Conservation (phyloP, 2,329 filamentous ascomycete genomes). For the Xylariales sp. region DNA sequence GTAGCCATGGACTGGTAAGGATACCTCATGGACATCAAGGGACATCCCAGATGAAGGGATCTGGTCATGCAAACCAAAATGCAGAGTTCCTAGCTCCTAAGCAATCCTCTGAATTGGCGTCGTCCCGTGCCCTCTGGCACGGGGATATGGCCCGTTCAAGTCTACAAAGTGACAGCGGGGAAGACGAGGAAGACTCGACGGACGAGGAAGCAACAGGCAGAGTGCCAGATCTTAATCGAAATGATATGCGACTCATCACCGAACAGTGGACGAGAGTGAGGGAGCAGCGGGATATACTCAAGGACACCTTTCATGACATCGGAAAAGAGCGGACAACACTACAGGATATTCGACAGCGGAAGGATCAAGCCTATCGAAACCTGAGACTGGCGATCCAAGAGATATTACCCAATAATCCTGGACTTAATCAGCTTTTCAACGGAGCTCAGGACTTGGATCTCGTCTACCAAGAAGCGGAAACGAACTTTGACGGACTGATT, state of each 20-base stretch:
- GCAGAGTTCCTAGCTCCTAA: too few species aligned
- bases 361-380: constrained; percentile 19
- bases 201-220: neutral
- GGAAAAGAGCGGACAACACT: constrained; percentile 14
- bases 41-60: too few species aligned
- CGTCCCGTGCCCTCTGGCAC: too few species aligned
- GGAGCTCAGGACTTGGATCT: constrained; percentile 17
- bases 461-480: constrained; percentile 20
- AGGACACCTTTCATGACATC: constrained; percentile 10
- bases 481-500: constrained; percentile 21
- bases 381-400: constrained; percentile 19
- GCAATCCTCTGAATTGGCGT: too few species aligned
- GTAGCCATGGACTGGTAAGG: too few species aligned
- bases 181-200: too few species aligned
- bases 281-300: constrained; percentile 2
- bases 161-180: too few species aligned
- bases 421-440: constrained; percentile 20
- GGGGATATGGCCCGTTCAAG: too few species aligned
- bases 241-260: constrained; percentile 4
- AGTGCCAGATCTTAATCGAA: neutral
- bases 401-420: constrained; percentile 15
- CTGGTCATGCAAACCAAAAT: too few species aligned
- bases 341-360: constrained; percentile 17
- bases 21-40: too few species aligned
- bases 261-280: constrained; percentile 6